Conservation (phyloP, 306 rosid species). For the Coriaria nepalensis region DNA sequence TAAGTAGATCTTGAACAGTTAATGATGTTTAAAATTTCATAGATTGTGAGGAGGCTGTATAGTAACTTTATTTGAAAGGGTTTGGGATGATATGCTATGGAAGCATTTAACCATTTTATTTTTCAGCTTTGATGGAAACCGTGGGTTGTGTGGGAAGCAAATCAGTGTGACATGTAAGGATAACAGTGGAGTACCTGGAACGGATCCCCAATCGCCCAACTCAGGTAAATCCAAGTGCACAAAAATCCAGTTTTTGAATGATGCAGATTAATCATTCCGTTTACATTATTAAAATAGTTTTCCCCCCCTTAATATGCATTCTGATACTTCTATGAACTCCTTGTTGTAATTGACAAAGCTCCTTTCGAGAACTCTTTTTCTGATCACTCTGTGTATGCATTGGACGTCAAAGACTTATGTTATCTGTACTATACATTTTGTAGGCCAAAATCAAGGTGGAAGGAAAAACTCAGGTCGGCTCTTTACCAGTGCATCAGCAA, state of each 20-base stretch:
- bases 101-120: constrained; percentile 4
- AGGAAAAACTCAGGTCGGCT: constrained; percentile 85
- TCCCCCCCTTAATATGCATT: not conserved
- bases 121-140: constrained; percentile 84
- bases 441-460: constrained; percentile 48
- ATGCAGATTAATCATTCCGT: too few relatives aligned
- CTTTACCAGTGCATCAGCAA: constrained; percentile 94
- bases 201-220: constrained; percentile 25
- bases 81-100: constrained; percentile 1
- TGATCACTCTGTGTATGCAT: not conserved
- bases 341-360: not conserved
- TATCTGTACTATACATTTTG: constrained; percentile 2
- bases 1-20: constrained; percentile 35
- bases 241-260: not conserved
- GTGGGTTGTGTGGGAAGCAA: constrained; percentile 81
- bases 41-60: not conserved
- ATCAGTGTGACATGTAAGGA: constrained; percentile 50
- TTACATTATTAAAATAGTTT: not conserved
- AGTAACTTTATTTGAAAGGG: not conserved
- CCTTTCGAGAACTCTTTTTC: constrained; percentile 3
- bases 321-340: not conserved
- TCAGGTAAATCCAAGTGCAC: constrained; percentile 31
- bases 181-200: constrained; percentile 35
- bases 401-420: not conserved
- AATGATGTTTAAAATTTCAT: constrained; percentile 12